Evolutionary conservation across 1,139 yeast species (phyloP).

Genomic region (Nakaseomyces sp.): DNA sequence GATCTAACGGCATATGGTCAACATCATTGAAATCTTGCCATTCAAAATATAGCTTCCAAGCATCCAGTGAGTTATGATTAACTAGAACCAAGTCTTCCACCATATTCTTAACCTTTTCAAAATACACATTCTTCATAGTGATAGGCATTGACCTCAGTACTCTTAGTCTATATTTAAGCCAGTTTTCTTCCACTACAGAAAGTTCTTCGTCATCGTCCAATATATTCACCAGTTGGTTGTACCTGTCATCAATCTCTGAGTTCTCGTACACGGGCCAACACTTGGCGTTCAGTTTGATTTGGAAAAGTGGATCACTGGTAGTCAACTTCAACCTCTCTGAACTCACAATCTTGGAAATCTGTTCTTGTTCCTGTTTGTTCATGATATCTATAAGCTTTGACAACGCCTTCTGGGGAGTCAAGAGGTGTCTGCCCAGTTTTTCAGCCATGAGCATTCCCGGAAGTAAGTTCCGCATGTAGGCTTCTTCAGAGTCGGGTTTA

Average conservation of each 20-base stretch:
- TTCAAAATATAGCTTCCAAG: conserved; percentile 74
- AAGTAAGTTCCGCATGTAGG: conserved; percentile 44
- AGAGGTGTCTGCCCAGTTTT: conserved; percentile 44
- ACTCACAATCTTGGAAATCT: conserved; percentile 33
- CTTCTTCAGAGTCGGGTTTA: conserved; percentile 36
- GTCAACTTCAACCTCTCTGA: conserved; percentile 39
- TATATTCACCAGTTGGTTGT: conserved; percentile 48
- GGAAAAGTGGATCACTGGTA: conserved; percentile 38
- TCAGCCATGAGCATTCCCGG: conserved; percentile 61
- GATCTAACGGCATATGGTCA: conserved; percentile 40
- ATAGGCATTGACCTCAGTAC: conserved; percentile 42
- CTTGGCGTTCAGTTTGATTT: conserved; percentile 38
- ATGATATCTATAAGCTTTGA: conserved; percentile 42
- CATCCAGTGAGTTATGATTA: conserved; percentile 48
- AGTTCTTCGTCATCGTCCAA: conserved; percentile 58
- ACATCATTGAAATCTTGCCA: conserved; percentile 56
- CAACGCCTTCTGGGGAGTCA: conserved; percentile 44
- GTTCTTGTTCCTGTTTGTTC: conserved; percentile 37
- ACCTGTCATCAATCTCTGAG: conserved; percentile 47
- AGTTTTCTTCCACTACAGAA: conserved; percentile 48
- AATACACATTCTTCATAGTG: conserved; percentile 37
- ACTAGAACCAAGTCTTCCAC: conserved; percentile 69
- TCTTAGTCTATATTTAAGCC: conserved; percentile 49
- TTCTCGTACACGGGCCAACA: conserved; percentile 44
- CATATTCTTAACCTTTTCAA: conserved; percentile 44